Evolutionary conservation across 805 yeast genomes (phyloP).

Genomic region (Lachancea kluyveri): DNA sequence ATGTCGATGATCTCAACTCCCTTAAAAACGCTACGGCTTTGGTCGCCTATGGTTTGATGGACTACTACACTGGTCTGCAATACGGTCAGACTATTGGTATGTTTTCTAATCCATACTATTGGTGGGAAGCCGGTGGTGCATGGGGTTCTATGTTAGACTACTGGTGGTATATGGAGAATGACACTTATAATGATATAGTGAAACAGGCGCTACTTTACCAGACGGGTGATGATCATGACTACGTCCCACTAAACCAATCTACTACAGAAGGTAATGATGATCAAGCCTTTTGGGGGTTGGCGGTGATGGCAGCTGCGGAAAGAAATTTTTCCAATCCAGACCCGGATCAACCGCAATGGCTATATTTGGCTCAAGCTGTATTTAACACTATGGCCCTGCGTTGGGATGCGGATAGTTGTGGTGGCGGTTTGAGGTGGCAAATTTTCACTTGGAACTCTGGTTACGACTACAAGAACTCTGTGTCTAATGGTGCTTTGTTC

Average conservation of each 20-base stretch:
- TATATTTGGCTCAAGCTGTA: constrained; percentile 49
- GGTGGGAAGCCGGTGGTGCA: constrained; percentile 95
- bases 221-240: constrained; percentile 42
- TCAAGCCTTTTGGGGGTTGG: constrained; percentile 65
- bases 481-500: constrained; percentile 86
- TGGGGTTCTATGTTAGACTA: constrained; percentile 63
- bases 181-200: constrained; percentile 51
- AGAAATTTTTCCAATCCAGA: constrained; percentile 46
- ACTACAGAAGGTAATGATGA: constrained; percentile 71
- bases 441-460: constrained; percentile 93
- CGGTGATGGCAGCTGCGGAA: constrained; percentile 58
- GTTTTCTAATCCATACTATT: constrained; percentile 87
- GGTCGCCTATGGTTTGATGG: constrained; percentile 67
- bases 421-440: constrained; percentile 95
- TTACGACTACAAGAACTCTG: constrained; percentile 86
- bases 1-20: constrained; percentile 26
- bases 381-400: constrained; percentile 85
- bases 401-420: constrained; percentile 73
- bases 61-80: constrained; percentile 66
- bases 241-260: constrained; percentile 56
- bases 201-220: constrained; percentile 45
- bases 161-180: constrained; percentile 63
- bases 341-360: constrained; percentile 44
- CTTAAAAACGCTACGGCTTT: constrained; percentile 47
- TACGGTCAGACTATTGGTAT: constrained; percentile 79